Percentiles rank a stretch among this genome's conserved stretches.
phyloP scores from a whole-genome alignment of 2,329 filamentous ascomycete species.

The Sarocladium brachiariae region DNA sequence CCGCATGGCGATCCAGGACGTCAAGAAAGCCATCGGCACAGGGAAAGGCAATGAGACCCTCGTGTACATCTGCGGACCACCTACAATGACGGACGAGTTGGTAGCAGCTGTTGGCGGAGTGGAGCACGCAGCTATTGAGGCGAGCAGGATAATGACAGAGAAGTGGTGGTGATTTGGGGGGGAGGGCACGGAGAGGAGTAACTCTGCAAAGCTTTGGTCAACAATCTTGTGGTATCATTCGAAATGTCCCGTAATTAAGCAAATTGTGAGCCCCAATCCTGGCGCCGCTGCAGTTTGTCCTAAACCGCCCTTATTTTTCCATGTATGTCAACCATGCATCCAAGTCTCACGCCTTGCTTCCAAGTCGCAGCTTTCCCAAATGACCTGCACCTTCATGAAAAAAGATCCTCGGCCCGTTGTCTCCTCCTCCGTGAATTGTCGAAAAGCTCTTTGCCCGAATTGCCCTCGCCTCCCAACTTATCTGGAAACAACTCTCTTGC shows the following conservation, averaged over 20 bases:
- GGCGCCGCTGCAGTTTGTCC: background rate
- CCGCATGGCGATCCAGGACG: constrained; percentile 36
- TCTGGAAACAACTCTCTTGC: constrained; percentile 64
- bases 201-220: constrained; percentile 13
- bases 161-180: constrained; percentile 51
- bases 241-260: constrained; percentile 10
- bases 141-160: constrained; percentile 47
- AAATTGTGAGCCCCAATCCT: background rate
- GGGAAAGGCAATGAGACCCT: constrained; percentile 26
- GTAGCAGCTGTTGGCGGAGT: constrained; percentile 38
- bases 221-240: constrained; percentile 20
- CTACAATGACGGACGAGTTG: constrained; percentile 61
- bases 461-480: constrained; percentile 36
- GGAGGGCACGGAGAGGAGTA: background rate
- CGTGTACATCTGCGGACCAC: constrained; percentile 63
- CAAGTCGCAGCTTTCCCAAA: too few species aligned
- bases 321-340: background rate
- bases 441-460: constrained; percentile 61
- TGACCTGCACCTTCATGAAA: constrained; percentile 40
- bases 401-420: constrained; percentile 67
- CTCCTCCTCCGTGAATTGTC: constrained; percentile 43
- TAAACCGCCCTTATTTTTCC: background rate
- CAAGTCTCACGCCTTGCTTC: too few species aligned
- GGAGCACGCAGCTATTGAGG: constrained; percentile 30
- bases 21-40: constrained; percentile 31